Base-by-base conservation (phyloP, 768 basidiomycete species). In the Pisolithus tinctorius region DNA sequence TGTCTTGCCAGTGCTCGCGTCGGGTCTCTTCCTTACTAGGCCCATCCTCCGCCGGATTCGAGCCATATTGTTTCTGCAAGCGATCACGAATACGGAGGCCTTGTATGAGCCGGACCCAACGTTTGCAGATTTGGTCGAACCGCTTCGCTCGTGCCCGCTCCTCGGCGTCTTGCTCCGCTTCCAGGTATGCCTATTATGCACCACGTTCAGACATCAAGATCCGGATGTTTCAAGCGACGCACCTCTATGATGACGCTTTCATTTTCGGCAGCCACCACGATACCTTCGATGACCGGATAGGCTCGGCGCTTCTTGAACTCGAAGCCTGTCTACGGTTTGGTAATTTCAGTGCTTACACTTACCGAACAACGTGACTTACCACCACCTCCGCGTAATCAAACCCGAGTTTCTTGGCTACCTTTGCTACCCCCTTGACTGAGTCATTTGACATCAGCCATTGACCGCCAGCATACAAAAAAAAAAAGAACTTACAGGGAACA, bases 381-480 rank as follows among this genome's bases (percentile, higher is more conserved):
- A 97, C 93, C 41, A 96, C 93, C 68, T 98, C 95, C 25, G 93
- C 95, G 70, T 79, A 88, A 69, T 94, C 88, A 53, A 97, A 84
- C 8, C 84, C 89, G 4, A 98, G 74, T 67, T 82, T 82, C 60
- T 83, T 83, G 6, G 93, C 94, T 53, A 96, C 79, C 71, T 95
- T 99, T 13, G 83, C 86, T 17, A 84, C 82, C 16, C 91, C 88
- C 65, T 93, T 94, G 70, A 79, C 89, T 93, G 59, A 30, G 51
- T 50, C 36, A 46, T 20, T 30, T 42, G 54, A 48, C 34, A 4
- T 34, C 11, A 34, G 1, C 16, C 57, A 52, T 63, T 48, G 55
- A 34, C 10, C n/a, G 54, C 49, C 11, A 43, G 50, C 39, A 30
- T 23, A 53, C 41, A 49, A 61, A 60, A 14, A 4, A 29, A 17